Percentiles rank a stretch among this genome's conserved stretches.
Conservation (phyloP, 306 rosid genomes). For the Rosa lucieae region DNA sequence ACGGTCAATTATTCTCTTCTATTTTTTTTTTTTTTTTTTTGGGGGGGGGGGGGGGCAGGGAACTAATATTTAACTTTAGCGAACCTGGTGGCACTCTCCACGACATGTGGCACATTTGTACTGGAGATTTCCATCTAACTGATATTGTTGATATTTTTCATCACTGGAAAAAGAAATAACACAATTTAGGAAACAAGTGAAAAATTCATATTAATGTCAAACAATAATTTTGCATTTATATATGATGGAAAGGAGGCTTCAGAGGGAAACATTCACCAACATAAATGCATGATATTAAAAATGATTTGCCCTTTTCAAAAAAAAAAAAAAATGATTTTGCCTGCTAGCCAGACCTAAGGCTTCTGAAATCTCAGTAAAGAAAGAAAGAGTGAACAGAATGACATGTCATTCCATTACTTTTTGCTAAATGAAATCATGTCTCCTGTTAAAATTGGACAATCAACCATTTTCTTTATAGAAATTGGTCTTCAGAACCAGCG, state of each 20-base stretch:
- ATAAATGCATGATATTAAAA: not conserved
- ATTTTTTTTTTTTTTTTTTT: too few species aligned
- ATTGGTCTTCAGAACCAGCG: not conserved
- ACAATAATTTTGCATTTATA: not conserved
- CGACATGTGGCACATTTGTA: slow-evolving; percentile 96
- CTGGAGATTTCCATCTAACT: slow-evolving; percentile 90
- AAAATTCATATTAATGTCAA: slow-evolving; percentile 13
- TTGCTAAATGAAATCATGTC: not conserved
- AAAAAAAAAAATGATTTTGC: too few species aligned
- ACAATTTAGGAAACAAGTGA: slow-evolving; percentile 25
- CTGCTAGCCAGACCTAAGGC: not conserved
- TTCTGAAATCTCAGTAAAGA: not conserved
- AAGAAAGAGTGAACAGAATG: not conserved
- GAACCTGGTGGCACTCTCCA: slow-evolving; percentile 95
- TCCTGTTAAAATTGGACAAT: too few species aligned
- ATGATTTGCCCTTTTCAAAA: too few species aligned
- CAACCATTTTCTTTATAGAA: not conserved
- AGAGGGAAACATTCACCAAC: not conserved
- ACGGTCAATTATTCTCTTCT: not conserved
- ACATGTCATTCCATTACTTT: not conserved
- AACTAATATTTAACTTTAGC: not conserved
- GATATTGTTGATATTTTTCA: slow-evolving; percentile 85
- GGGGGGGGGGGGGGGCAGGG: not conserved
- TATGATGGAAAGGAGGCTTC: not conserved
- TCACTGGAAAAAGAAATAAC: slow-evolving; percentile 59